A percentile compares a stretch with the other conserved stretches of the same genome.
Conservation (phyloP, 331 rosid genomes). For the Prunus yedoensis region DNA sequence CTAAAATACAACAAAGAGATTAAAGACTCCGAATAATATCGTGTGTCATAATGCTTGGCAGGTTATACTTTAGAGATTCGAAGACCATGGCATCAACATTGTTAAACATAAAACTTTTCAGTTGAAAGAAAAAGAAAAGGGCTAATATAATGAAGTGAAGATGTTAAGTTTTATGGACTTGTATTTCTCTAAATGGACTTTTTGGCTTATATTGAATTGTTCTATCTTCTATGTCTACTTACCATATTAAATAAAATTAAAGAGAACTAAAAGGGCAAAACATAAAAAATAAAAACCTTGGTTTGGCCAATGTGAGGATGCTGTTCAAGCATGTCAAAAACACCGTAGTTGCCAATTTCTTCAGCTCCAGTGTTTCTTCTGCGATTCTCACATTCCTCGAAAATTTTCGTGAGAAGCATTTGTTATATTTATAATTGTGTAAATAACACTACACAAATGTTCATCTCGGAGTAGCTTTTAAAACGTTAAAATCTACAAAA, state of each 20-base stretch:
- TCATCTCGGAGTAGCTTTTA: background rate
- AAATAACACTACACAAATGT: background rate
- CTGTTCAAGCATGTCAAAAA: constrained; percentile 24
- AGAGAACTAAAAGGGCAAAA: background rate
- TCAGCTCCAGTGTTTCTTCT: background rate
- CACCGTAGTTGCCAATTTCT: constrained; percentile 2
- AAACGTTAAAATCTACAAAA: background rate
- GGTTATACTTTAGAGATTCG: no score
- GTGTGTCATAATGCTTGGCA: background rate
- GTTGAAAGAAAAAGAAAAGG: background rate
- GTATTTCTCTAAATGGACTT: background rate
- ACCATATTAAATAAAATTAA: background rate
- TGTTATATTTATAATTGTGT: background rate
- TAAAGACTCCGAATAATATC: background rate
- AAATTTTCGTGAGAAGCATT: background rate
- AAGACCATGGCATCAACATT: background rate
- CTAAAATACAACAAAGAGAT: background rate
- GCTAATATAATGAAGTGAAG: no score
- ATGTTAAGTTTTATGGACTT: no score
- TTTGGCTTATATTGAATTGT: background rate
- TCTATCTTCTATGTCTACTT: no score
- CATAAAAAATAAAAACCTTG: constrained; percentile 19
- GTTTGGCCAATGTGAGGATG: constrained; percentile 41
- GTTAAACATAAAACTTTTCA: background rate
- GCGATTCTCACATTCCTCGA: constrained; percentile 19